These are phyloP conservation scores for Septoria linicola DNA, from an alignment of 2,329 filamentous ascomycete genomes.

Conservation along the genomic window DNA sequence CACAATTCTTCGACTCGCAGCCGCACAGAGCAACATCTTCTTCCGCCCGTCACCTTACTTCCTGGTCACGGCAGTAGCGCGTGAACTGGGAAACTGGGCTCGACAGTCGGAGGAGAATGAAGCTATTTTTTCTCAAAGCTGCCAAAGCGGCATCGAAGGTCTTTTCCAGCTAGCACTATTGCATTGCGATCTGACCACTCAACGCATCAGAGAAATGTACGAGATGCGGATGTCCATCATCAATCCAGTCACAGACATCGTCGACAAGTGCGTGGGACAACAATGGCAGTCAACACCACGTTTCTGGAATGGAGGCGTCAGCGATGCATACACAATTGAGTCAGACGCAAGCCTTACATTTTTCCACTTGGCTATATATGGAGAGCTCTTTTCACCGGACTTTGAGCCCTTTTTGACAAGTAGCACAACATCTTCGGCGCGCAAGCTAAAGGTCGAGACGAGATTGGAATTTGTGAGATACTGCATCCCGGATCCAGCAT, in stretches of 20 bases:
- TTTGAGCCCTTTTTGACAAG: conserved; percentile 29
- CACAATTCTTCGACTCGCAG: conserved; percentile 38
- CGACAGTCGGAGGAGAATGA: conserved; percentile 29
- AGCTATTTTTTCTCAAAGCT: conserved; percentile 20
- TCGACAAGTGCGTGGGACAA: conserved; percentile 37
- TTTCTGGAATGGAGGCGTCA: conserved; percentile 39
- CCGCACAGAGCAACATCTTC: conserved; percentile 37
- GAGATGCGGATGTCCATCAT: conserved; percentile 34
- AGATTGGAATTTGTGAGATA: conserved; percentile 37
- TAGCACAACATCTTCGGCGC: background rate
- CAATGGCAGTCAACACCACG: conserved; percentile 32
- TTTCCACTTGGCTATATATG: conserved; percentile 39
- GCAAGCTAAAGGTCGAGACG: conserved; percentile 25
- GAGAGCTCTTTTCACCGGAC: conserved; percentile 35
- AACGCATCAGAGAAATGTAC: conserved; percentile 36
- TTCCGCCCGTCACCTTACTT: conserved; percentile 42
- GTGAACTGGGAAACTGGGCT: conserved; percentile 39
- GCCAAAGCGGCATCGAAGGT: conserved; percentile 34
- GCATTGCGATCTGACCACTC: conserved; percentile 36
- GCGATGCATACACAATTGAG: conserved; percentile 33
- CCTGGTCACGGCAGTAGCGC: conserved; percentile 38
- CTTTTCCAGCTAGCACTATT: conserved; percentile 35
- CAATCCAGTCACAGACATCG: conserved; percentile 37
- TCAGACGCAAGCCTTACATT: conserved; percentile 30
- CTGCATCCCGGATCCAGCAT: conserved; percentile 33